A percentile compares a stretch with the other conserved stretches of the same genome.
Evolutionary conservation across 2,329 filamentous ascomycete species (phyloP).

Genomic region (Pseudogymnoascus sp.): DNA sequence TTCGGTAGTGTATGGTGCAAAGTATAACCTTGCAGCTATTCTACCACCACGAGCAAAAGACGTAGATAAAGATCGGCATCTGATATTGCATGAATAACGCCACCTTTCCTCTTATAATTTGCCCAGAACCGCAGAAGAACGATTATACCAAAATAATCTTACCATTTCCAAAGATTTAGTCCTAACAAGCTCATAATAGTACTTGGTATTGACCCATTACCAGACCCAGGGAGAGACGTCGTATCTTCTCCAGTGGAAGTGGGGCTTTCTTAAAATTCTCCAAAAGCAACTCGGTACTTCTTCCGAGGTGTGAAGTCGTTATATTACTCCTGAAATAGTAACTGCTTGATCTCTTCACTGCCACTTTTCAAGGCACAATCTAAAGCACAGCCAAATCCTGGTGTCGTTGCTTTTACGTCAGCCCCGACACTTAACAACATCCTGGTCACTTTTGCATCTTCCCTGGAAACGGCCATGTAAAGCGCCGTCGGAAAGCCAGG

Average conservation of each 20-base stretch:
- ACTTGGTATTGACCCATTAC: no score
- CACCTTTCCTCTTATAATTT: no score
- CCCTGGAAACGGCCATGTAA: slow-evolving; percentile 13
- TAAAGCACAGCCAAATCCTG: background rate
- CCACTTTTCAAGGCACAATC: background rate
- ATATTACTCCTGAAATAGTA: background rate
- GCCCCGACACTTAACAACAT: background rate
- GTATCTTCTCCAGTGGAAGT: no score
- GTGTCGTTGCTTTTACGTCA: background rate
- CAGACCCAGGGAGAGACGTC: no score
- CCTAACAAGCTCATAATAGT: no score
- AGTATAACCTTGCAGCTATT: no score
- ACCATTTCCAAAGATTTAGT: no score
- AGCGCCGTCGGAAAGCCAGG: slow-evolving; percentile 11
- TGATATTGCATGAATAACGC: no score
- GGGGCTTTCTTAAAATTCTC: background rate
- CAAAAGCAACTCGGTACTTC: background rate
- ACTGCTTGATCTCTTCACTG: background rate
- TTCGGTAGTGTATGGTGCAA: background rate
- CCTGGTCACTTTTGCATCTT: background rate
- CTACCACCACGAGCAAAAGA: no score
- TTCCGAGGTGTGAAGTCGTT: background rate
- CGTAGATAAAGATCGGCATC: no score
- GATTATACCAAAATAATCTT: no score
- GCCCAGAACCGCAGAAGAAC: no score